A percentile compares a stretch with the other conserved stretches of the same genome.
Conservation (phyloP, 306 rosid species). For the Glycine latifolia region DNA sequence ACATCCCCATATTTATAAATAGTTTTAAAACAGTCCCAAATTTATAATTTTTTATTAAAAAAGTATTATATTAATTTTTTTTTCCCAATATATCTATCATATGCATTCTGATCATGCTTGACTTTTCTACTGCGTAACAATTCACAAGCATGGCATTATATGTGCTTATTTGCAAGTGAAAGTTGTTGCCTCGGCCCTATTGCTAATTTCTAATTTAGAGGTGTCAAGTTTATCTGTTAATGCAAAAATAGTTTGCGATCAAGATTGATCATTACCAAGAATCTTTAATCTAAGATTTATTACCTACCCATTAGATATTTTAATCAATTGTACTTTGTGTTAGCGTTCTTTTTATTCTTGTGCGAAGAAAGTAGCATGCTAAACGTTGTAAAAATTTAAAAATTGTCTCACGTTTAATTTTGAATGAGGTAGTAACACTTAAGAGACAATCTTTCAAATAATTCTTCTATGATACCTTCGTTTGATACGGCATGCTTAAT, state of each 20-base stretch:
- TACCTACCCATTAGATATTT: not conserved
- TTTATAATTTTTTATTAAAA: too few species aligned
- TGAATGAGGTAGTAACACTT: not conserved
- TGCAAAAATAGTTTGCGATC: not conserved
- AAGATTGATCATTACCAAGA: constrained; percentile 22
- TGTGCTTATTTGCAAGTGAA: not conserved
- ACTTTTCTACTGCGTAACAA: not conserved
- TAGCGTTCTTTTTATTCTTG: not conserved
- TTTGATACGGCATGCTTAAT: not conserved
- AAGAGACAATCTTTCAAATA: not conserved
- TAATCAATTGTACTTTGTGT: not conserved
- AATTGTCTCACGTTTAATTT: not conserved
- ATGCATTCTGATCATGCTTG: constrained; percentile 10
- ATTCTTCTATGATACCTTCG: not conserved
- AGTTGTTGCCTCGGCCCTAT: not conserved
- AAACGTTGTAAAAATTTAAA: not conserved
- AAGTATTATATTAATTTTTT: too few species aligned
- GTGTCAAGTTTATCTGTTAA: not conserved
- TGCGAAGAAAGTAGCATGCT: not conserved
- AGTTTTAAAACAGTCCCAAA: too few species aligned
- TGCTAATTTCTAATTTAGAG: not conserved
- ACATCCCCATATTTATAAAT: too few species aligned
- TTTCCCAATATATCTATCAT: constrained; percentile 9
- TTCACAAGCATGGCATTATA: constrained; percentile 12
- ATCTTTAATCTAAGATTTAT: not conserved